A percentile compares a stretch with the other conserved stretches of the same genome.
These are phyloP conservation scores for Sporothrix curviconia DNA, from an alignment of 2,329 filamentous ascomycete species.

Conservation along the genomic window DNA sequence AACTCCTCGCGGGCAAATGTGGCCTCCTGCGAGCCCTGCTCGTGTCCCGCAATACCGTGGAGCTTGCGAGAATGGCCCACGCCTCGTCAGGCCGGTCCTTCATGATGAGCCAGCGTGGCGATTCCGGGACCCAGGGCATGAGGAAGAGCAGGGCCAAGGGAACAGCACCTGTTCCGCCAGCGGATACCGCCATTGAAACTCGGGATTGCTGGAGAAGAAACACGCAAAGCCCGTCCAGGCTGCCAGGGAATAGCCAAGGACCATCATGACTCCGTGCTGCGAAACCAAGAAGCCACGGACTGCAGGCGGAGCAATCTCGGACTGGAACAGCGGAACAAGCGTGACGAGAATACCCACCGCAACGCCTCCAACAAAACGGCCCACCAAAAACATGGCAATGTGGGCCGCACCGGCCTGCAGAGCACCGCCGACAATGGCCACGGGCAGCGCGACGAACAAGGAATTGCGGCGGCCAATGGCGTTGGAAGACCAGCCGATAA, in stretches of 20 bases:
- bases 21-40: neutral
- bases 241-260: neutral
- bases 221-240: slow-evolving; percentile 32
- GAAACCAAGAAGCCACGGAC: slow-evolving; percentile 25
- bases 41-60: neutral
- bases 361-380: slow-evolving; percentile 36
- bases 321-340: slow-evolving; percentile 19
- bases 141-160: slow-evolving; percentile 29
- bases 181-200: slow-evolving; percentile 37
- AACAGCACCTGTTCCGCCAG: slow-evolving; percentile 36
- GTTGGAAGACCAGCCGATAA: slow-evolving; percentile 8
- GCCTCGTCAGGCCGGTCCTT: slow-evolving; percentile 8
- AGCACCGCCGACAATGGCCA: slow-evolving; percentile 10
- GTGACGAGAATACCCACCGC: slow-evolving; percentile 30
- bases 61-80: neutral
- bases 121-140: slow-evolving; percentile 3
- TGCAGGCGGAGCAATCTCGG: slow-evolving; percentile 31
- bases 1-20: slow-evolving; percentile 2
- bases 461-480: slow-evolving; percentile 10
- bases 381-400: slow-evolving; percentile 20
- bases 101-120: slow-evolving; percentile 11
- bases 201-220: slow-evolving; percentile 26
- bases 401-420: slow-evolving; percentile 19
- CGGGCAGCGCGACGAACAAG: neutral
- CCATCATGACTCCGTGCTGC: slow-evolving; percentile 17